Base-by-base conservation (phyloP, 495 filamentous ascomycete species). In the Aspergillus bertholletiae region DNA sequence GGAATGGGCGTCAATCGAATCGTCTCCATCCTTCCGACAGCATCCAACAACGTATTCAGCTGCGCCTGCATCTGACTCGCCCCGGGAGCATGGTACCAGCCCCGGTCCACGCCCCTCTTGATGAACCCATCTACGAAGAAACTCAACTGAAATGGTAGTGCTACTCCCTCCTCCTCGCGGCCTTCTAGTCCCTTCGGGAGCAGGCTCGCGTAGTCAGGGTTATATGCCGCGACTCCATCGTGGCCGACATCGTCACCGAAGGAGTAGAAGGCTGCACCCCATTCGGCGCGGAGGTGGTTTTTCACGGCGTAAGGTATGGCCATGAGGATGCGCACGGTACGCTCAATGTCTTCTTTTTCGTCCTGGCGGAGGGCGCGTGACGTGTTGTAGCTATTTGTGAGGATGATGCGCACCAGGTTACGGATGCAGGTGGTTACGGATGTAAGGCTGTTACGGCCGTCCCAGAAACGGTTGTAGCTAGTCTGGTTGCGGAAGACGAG, bases 401-500 rank as follows among this genome's bases (percentile, higher is more conserved):
- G 70, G 67, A 85, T 86, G 4, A 73, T 78, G 32, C 86, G 76
- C 3, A 80, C 76, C 1, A 89, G 75, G 61, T 88, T 88, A 43
- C 86, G 81, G 18, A 88, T 74, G 30, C 70, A 74, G 26, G 84
- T 86, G 50, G 76, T 76, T 40, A 88, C 72, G 0, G 76, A 73
- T 22, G 75, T 82, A 50, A 88, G 74, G 22, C 79, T 72, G 48
- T 82, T 84, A 28, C 84, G 80, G 17, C 86, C 86, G 27, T 84
- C 82, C 86, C 86, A 89, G 70, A 88, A 89, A 3, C 86, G 76
- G 54, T 87, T 87, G 69, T 88, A 89, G 51, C 78, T 83, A 32
- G 85, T 87, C 58, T 80, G 75, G 57, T 91, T 89, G 13, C 88
- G 82, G 75, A 90, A 90, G 40, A 91, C 88, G 30, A 91, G 85